Evolutionary conservation across 2,329 filamentous ascomycete genomes (phyloP), one percentile per base, ranked within the genome.

Genomic region (Aphanocladium album): DNA sequence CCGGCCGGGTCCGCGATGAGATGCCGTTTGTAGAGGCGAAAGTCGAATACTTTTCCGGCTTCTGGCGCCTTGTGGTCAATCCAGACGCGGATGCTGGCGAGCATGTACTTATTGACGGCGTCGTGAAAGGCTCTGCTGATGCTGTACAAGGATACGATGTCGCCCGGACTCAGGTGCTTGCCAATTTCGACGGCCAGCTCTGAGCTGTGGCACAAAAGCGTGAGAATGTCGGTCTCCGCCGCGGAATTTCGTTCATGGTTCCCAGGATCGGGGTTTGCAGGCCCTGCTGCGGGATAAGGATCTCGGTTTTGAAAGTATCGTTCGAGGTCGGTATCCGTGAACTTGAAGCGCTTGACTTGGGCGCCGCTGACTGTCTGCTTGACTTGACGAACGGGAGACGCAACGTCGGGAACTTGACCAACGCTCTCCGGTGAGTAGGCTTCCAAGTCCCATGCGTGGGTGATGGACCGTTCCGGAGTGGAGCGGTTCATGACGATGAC

Each of bases 81-180:
- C 73, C 84, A 84, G 19, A 78, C 72, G 43, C 81, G 74, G 56
- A 91, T 78, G 61, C 83, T 81, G 41, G 83, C 83, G 9, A 80
- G 80, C 69, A 87, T 80, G 65, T 87, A 78, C 56, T 76, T 75
- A 69, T 88, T 82, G 67, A 90, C 71, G 30, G 85, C 77, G 52
- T 75, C 70, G 68, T 91, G 82, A 68, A 90, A 88, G 39, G 81
- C 77, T 59, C 78, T 83, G 70, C 83, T 89, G 65, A 85, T 82
- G 64, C 81, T 77, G 76, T 89, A 91, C 37, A 92, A 78, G 49
- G 76, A 80, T 62, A 91, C 70, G 7, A 92, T 76, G 57, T 87
- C 84, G 16, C 74, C 68, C 0, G 83, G 73, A 8, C 72, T 70
- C 21, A 91, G 78, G 61, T 82, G 76, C 64, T 79, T 78, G 61